Conservation (phyloP, 768 basidiomycete species). For the Tremella yokohamensis region DNA sequence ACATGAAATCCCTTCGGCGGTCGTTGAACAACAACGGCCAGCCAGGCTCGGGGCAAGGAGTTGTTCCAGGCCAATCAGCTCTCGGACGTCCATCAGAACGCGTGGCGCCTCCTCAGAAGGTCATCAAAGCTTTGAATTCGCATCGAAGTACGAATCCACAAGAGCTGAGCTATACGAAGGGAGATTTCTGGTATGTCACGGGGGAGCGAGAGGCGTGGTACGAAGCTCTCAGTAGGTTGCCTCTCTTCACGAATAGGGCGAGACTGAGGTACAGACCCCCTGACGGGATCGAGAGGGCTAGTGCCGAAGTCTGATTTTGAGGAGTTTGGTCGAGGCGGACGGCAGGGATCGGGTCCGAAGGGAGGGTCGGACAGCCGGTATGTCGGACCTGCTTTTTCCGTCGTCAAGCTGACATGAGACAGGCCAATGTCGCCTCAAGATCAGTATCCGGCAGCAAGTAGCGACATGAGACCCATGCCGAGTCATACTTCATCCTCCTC, state of each 20-base stretch:
- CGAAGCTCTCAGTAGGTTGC: constrained; percentile 69
- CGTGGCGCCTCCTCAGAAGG: constrained; percentile 84
- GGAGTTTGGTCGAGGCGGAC: constrained; percentile 70
- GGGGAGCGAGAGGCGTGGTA: constrained; percentile 76
- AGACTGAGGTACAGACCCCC: constrained; percentile 58
- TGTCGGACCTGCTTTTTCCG: neutral
- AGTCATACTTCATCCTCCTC: neutral
- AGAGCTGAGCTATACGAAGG: constrained; percentile 83
- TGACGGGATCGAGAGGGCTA: constrained; percentile 82
- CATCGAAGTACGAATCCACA: constrained; percentile 71
- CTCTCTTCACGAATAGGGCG: constrained; percentile 2
- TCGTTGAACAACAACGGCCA: constrained; percentile 44
- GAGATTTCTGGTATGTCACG: constrained; percentile 96
- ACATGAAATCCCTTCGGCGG: constrained; percentile 46
- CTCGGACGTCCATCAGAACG: constrained; percentile 68
- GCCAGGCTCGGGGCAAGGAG: constrained; percentile 13
- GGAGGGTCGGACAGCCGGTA: constrained; percentile 8
- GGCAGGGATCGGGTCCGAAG: constrained; percentile 5
- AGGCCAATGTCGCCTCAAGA: neutral
- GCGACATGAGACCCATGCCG: neutral
- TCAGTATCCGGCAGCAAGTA: neutral
- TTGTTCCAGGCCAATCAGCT: constrained; percentile 3
- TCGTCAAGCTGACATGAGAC: neutral
- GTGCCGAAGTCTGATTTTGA: constrained; percentile 86
- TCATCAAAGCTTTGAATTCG: constrained; percentile 74